A percentile compares a stretch with the other conserved stretches of the same genome.
These are phyloP conservation scores for Hibiscus trionum DNA, from an alignment of 345 rosid species.

Conservation along the genomic window DNA sequence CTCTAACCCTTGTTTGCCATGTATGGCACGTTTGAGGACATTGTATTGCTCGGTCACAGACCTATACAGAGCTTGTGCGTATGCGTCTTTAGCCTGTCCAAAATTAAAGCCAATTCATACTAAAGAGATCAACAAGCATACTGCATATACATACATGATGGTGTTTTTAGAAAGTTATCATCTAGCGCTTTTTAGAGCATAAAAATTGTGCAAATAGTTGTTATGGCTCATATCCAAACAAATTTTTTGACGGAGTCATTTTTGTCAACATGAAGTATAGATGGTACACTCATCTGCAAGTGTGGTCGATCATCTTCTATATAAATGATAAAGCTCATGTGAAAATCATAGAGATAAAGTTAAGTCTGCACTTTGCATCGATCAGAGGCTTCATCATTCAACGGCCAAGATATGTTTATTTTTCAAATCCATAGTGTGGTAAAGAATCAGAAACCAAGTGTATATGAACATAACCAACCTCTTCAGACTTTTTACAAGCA, in stretches of 20 bases:
- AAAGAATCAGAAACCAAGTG: background rate
- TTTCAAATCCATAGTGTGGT: background rate
- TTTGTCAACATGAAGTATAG: background rate
- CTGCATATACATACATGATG: background rate
- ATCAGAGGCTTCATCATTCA: no score
- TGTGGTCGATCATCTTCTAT: background rate
- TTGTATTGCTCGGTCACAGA: conserved; percentile 63
- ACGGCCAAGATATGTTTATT: background rate
- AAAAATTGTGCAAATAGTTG: background rate
- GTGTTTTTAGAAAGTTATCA: background rate
- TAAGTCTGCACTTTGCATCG: no score
- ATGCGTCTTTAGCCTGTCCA: conserved; percentile 65
- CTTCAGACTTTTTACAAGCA: conserved; percentile 48
- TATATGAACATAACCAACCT: conserved; percentile 39
- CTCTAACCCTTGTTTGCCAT: conserved; percentile 49
- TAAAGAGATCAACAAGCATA: conserved; percentile 10
- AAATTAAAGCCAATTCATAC: conserved; percentile 12
- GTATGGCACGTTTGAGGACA: conserved; percentile 59
- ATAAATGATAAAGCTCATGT: background rate
- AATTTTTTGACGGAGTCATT: background rate
- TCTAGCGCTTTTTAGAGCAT: background rate
- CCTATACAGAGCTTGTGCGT: conserved; percentile 41
- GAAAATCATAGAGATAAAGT: background rate
- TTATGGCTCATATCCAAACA: background rate
- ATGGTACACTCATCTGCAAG: background rate